These are phyloP conservation scores for Alopecurus myosuroides DNA, from an alignment of 176 grass and related monocot genomes.

Conservation along the genomic window DNA sequence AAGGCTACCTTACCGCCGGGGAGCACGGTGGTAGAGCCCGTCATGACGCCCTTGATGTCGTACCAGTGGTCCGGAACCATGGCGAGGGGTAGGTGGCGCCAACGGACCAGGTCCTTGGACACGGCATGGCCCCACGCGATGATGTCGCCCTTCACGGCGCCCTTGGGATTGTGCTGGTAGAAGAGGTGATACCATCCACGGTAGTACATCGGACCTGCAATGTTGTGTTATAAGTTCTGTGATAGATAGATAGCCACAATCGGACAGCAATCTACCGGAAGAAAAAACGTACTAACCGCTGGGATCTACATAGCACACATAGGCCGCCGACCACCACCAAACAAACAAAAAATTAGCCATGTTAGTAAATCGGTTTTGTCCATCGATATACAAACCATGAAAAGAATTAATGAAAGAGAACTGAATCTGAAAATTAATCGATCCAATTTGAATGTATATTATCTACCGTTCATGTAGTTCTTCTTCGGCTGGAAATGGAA, in stretches of 20 bases:
- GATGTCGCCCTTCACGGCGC: neutral
- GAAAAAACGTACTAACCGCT: neutral
- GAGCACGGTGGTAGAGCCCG: neutral
- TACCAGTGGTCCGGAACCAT: neutral
- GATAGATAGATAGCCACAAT: neutral
- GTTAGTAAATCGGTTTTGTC: neutral
- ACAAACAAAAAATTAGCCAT: neutral
- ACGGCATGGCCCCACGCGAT: neutral
- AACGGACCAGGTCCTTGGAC: neutral
- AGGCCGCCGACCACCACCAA: neutral
- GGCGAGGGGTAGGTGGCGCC: neutral
- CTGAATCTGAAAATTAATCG: no score
- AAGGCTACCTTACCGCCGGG: neutral
- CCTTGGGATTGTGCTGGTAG: neutral
- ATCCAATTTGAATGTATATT: neutral
- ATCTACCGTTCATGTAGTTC: conserved; percentile 61
- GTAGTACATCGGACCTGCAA: neutral
- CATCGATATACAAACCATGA: neutral
- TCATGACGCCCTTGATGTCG: neutral
- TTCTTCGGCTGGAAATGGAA: conserved; percentile 65
- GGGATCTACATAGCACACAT: neutral
- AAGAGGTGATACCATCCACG: neutral
- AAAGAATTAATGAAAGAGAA: neutral
- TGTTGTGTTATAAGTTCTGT: neutral
- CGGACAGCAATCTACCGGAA: neutral